These are phyloP conservation scores for Lachnellula occidentalis DNA, from an alignment of 2,329 filamentous ascomycete species.

Conservation along the genomic window DNA sequence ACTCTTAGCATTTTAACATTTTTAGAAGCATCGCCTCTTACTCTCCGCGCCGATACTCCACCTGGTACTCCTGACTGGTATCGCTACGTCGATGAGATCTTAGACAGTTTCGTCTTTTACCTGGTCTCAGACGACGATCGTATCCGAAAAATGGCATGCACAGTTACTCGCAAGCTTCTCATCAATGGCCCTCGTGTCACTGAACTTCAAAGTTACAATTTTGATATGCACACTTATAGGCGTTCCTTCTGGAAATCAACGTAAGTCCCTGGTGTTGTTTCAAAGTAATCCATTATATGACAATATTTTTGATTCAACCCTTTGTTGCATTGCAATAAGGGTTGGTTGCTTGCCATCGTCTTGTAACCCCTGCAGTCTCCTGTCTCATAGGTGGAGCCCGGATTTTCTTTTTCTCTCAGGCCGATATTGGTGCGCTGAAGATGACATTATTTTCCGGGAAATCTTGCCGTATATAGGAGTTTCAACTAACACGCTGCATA, in stretches of 20 bases:
- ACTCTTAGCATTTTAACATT: constrained; percentile 52
- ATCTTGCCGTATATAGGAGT: background rate
- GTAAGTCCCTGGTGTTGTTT: constrained; percentile 21
- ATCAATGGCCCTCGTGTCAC: constrained; percentile 20
- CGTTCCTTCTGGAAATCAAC: constrained; percentile 33
- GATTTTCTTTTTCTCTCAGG: background rate
- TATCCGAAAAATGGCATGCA: constrained; percentile 27
- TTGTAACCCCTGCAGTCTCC: background rate
- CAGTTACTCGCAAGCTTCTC: constrained; percentile 27
- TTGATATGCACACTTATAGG: constrained; percentile 16
- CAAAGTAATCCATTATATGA: too few relatives aligned
- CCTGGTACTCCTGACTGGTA: constrained; percentile 32
- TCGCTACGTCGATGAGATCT: constrained; percentile 29
- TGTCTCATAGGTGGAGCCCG: background rate
- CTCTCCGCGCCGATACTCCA: constrained; percentile 41
- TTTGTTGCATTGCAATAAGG: too few relatives aligned
- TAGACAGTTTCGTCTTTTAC: constrained; percentile 27
- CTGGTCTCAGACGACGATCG: constrained; percentile 30
- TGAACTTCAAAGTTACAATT: constrained; percentile 15
- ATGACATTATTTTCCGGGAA: too few relatives aligned
- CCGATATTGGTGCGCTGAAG: too few relatives aligned
- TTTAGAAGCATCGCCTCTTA: constrained; percentile 47
- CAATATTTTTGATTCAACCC: too few relatives aligned
- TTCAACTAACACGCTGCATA: constrained; percentile 6
- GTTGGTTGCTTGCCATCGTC: too few relatives aligned